Evolutionary conservation across 805 yeast genomes (phyloP).

Genomic region (Blastobotrys chiropterorum): DNA sequence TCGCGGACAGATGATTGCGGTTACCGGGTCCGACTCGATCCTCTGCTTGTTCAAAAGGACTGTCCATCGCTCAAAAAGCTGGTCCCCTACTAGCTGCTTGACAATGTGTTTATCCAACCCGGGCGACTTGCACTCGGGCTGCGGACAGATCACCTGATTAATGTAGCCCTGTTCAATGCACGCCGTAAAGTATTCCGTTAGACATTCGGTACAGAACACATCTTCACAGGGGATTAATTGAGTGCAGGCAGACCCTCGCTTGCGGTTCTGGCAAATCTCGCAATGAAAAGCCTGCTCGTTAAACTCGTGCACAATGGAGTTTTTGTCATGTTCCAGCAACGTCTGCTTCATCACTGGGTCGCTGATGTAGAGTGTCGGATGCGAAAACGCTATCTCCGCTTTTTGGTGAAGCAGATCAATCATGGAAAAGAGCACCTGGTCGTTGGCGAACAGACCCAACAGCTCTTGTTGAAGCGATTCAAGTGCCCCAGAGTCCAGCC

Average conservation of each 20-base stretch:
- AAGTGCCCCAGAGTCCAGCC: constrained; percentile 9
- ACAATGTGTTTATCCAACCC: constrained; percentile 6
- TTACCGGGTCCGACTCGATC: constrained; percentile 15
- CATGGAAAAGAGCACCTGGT: constrained; percentile 12
- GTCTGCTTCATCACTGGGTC: constrained; percentile 1
- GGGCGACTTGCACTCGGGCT: constrained; percentile 11
- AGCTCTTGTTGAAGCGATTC: constrained; percentile 3
- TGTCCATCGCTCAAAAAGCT: constrained; percentile 7
- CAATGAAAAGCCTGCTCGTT: constrained; percentile 14
- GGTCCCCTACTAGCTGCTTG: constrained; percentile 10
- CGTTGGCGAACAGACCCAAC: constrained; percentile 11
- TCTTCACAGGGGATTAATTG: constrained; percentile 14
- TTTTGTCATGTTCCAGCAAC: constrained; percentile 8
- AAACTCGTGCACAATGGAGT: constrained; percentile 12
- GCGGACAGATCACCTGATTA: constrained; percentile 17
- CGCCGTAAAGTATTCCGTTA: constrained; percentile 14
- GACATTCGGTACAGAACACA: constrained; percentile 19
- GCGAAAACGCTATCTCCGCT: constrained; percentile 1
- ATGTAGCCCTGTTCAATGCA: constrained; percentile 20
- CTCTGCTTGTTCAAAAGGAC: constrained; percentile 9
- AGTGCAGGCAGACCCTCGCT: constrained; percentile 15
- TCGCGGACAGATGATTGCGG: constrained; percentile 16
- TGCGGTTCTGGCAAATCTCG: constrained; percentile 18
- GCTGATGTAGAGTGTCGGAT: background rate
- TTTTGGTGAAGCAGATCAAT: constrained; percentile 12